phyloP scores from a whole-genome alignment of 192 early-diverging fungal genomes.

The Rhizophagus clarus region DNA sequence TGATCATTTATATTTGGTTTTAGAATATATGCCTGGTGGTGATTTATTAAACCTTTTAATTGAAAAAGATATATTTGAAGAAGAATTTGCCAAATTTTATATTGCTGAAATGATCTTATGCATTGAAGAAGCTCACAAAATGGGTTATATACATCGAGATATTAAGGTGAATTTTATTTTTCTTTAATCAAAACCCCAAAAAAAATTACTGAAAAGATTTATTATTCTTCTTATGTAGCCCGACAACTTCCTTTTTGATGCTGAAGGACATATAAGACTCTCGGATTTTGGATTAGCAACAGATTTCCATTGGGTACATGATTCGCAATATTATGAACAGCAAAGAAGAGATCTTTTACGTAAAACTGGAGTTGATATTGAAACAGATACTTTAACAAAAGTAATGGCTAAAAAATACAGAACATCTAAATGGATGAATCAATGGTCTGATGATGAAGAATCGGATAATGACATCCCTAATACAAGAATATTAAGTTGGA shows the following conservation, averaged over 20 bases:
- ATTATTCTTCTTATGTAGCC: constrained; percentile 42
- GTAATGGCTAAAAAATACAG: constrained; percentile 35
- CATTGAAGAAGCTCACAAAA: constrained; percentile 77
- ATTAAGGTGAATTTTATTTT: constrained; percentile 55
- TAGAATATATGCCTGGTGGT: constrained; percentile 97
- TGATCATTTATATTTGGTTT: constrained; percentile 88
- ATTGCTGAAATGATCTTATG: constrained; percentile 84
- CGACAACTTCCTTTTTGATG: constrained; percentile 73
- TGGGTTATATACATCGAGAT: constrained; percentile 70
- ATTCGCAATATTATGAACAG: constrained; percentile 63
- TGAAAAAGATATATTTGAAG: constrained; percentile 78
- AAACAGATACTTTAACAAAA: constrained; percentile 44
- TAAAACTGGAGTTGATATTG: constrained; percentile 50
- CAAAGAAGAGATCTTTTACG: constrained; percentile 53
- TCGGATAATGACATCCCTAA: constrained; percentile 43
- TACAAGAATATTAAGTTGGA: constrained; percentile 59
- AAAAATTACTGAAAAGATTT: background rate
- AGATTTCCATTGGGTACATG: constrained; percentile 67
- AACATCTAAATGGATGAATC: constrained; percentile 34
- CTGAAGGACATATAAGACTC: constrained; percentile 66
- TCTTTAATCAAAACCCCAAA: background rate
- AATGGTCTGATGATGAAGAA: constrained; percentile 52
- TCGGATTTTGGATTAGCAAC: constrained; percentile 75
- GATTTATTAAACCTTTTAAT: constrained; percentile 93
- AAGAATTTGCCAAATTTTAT: constrained; percentile 83